Conservation (phyloP, 176 grass and related monocot species). For the Oryza officinalis region DNA sequence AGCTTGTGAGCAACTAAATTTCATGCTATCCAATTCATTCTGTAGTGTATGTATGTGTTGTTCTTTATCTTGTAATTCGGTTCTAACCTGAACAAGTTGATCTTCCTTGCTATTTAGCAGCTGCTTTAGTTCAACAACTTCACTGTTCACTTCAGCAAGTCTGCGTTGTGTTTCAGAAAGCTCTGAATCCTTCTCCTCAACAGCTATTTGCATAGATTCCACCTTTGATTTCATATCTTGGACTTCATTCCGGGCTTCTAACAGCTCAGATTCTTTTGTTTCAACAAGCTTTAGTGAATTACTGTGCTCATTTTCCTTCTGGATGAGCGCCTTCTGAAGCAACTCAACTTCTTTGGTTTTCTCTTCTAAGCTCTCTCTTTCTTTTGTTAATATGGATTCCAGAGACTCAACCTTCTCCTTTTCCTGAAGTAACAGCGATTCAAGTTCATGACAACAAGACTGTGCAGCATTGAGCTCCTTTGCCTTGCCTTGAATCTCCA, state of each 20-base stretch:
- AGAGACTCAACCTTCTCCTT: conserved; percentile 55
- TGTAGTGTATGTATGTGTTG: conserved; percentile 38
- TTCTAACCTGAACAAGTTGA: conserved; percentile 53
- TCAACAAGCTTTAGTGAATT: conserved; percentile 63
- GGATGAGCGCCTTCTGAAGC: conserved; percentile 62
- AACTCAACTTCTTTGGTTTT: conserved; percentile 61
- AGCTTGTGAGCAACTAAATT: conserved; percentile 50
- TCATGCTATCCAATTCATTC: conserved; percentile 53
- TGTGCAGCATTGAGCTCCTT: conserved; percentile 50
- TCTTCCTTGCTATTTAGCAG: conserved; percentile 58
- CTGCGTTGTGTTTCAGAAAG: conserved; percentile 52
- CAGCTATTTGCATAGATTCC: conserved; percentile 49
- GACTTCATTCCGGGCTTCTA: conserved; percentile 69
- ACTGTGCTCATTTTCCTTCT: conserved; percentile 56
- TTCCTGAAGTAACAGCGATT: conserved; percentile 52
- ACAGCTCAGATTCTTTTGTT: conserved; percentile 67
- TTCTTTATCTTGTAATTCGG: conserved; percentile 58
- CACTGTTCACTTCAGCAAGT: conserved; percentile 47
- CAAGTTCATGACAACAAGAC: conserved; percentile 51
- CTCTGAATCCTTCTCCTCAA: conserved; percentile 71
- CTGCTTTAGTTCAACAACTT: conserved; percentile 48
- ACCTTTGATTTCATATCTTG: conserved; percentile 76
- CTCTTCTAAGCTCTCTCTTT: conserved; percentile 60
- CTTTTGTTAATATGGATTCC: conserved; percentile 61
- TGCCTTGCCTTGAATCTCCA: conserved; percentile 55